A percentile compares a stretch with the other conserved stretches of the same genome.
Evolutionary conservation across 495 filamentous ascomycete genomes (phyloP).

Genomic region (Penicillium salamii): DNA sequence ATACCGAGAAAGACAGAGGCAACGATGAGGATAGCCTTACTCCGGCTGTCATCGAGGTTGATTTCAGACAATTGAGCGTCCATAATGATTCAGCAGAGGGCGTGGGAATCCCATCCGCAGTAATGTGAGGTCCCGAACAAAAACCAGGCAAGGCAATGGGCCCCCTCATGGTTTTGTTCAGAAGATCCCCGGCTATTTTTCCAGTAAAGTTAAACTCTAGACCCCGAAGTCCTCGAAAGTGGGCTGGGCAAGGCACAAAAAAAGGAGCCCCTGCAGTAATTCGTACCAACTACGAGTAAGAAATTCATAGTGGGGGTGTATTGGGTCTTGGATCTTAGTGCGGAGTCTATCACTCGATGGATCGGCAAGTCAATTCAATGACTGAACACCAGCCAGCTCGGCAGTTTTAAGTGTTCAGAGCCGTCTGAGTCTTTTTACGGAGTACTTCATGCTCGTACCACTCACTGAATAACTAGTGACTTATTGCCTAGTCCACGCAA

Average conservation of each 20-base stretch:
- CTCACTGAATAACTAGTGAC: no score
- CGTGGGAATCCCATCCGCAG: constrained; percentile 12
- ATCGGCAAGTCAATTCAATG: constrained; percentile 7
- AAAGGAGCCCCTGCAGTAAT: background rate
- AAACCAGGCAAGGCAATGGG: background rate
- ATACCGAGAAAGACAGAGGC: constrained; percentile 32
- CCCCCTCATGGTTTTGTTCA: constrained; percentile 18
- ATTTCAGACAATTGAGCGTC: constrained; percentile 5
- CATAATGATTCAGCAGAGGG: constrained; percentile 8
- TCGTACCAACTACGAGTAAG: background rate
- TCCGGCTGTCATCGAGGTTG: constrained; percentile 18
- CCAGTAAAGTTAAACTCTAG: constrained; percentile 11
- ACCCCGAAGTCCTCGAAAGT: constrained; percentile 3
- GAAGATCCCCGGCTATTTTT: constrained; percentile 15
- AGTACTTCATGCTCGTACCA: no score
- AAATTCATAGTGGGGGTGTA: constrained; percentile 7
- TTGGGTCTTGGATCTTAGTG: constrained; percentile 17
- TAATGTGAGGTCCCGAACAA: background rate
- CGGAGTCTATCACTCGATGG: constrained; percentile 12
- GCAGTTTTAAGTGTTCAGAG: background rate
- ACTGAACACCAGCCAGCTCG: background rate
- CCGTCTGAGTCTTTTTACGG: background rate
- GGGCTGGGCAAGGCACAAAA: background rate
- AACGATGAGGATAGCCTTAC: constrained; percentile 26
- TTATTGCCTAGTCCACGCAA: no score